phyloP scores from a whole-genome alignment of 2,329 filamentous ascomycete species.

The Phialemonium atrogriseum region DNA sequence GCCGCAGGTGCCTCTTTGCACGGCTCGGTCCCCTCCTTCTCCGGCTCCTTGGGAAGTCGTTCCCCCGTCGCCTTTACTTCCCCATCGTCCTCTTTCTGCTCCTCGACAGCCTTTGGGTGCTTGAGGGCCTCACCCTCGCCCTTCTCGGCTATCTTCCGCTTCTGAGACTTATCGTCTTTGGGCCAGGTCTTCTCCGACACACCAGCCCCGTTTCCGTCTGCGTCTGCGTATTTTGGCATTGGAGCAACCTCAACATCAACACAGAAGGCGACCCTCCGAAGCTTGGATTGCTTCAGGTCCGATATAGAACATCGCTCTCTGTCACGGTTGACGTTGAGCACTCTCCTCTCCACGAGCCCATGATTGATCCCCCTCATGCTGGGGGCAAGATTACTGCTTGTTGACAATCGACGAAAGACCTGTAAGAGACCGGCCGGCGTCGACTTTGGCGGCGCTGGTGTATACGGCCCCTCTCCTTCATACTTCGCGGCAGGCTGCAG shows the following conservation, averaged over 20 bases:
- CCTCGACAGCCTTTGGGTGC: conserved; percentile 50
- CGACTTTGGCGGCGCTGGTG: conserved; percentile 64
- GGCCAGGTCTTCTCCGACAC: conserved; percentile 33
- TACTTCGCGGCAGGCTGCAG: conserved; percentile 47
- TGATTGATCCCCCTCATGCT: conserved; percentile 44
- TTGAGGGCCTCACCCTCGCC: conserved; percentile 70
- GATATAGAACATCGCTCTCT: conserved; percentile 71
- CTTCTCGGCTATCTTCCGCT: conserved; percentile 57
- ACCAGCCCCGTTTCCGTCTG: conserved; percentile 33
- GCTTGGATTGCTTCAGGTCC: conserved; percentile 71
- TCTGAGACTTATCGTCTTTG: conserved; percentile 50
- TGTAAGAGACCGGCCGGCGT: conserved; percentile 66
- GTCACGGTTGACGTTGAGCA: conserved; percentile 77
- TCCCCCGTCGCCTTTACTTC: conserved; percentile 34
- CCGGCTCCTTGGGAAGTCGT: conserved; percentile 27
- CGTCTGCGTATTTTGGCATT: conserved; percentile 67
- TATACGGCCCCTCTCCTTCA: conserved; percentile 58
- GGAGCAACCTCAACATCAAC: conserved; percentile 97
- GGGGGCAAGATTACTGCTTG: conserved; percentile 44
- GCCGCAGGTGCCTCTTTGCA: no score
- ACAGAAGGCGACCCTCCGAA: conserved; percentile 86
- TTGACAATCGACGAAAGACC: conserved; percentile 75
- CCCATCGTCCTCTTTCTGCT: conserved; percentile 40
- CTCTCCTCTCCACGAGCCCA: conserved; percentile 67
- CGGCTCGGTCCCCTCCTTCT: conserved; percentile 25